Conservation (phyloP, 768 basidiomycete species). For the Agaricus subrufescens region DNA sequence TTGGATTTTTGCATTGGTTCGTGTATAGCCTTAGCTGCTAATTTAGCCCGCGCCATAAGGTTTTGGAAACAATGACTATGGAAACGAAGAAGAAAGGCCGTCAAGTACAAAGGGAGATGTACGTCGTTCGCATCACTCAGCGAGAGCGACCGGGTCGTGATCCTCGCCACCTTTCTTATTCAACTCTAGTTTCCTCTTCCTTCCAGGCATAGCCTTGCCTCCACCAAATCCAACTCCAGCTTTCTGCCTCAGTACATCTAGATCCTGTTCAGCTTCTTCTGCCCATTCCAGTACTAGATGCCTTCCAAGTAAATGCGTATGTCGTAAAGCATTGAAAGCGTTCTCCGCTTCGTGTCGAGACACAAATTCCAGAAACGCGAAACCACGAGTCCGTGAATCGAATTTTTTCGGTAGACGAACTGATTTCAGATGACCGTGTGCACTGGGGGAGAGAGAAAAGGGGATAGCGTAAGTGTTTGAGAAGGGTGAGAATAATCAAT, state of each 20-base stretch:
- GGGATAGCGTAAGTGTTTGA: background rate
- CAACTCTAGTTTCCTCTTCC: slow-evolving; percentile 66
- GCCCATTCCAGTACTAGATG: slow-evolving; percentile 97
- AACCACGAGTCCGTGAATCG: slow-evolving; percentile 84
- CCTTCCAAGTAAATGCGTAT: slow-evolving; percentile 93
- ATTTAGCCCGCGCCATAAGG: too few species aligned
- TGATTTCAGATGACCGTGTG: slow-evolving; percentile 91
- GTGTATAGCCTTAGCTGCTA: too few species aligned
- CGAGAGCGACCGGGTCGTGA: slow-evolving; percentile 29
- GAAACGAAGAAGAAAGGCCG: background rate
- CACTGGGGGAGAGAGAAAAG: slow-evolving; percentile 35
- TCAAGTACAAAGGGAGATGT: background rate
- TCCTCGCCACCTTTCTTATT: slow-evolving; percentile 31
- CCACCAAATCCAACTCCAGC: slow-evolving; percentile 74
- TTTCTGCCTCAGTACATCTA: slow-evolving; percentile 74
- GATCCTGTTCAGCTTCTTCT: slow-evolving; percentile 72
- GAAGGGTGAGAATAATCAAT: background rate
- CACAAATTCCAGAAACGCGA: slow-evolving; percentile 94
- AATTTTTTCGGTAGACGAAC: slow-evolving; percentile 91
- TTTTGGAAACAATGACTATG: too few species aligned
- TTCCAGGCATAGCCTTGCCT: slow-evolving; percentile 66
- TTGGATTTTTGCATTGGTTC: too few species aligned
- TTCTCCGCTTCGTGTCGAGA: slow-evolving; percentile 87
- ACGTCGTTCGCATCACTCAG: slow-evolving; percentile 13
- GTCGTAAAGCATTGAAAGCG: slow-evolving; percentile 79